phyloP scores from a whole-genome alignment of 2,329 filamentous ascomycete species.

The Pochonia chlamydosporia region DNA sequence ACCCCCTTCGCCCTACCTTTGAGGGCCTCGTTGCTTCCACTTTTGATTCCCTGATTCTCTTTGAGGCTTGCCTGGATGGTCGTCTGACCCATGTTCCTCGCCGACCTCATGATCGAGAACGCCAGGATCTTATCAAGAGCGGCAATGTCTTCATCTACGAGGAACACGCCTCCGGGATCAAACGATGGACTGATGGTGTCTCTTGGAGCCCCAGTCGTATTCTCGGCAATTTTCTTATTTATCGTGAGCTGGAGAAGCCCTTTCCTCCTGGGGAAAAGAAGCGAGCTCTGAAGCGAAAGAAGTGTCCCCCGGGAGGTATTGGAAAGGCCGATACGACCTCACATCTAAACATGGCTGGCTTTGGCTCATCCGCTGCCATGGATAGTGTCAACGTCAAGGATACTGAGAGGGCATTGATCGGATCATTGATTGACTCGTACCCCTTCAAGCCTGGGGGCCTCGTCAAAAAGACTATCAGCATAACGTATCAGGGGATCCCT shows the following conservation, averaged over 20 bases:
- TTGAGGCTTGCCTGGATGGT: conserved; percentile 72
- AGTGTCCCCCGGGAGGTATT: conserved; percentile 29
- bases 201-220: conserved; percentile 89
- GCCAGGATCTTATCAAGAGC: conserved; percentile 69
- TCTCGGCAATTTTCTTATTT: conserved; percentile 77
- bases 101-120: conserved; percentile 80
- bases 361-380: conserved; percentile 3
- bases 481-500: conserved; percentile 65
- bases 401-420: conserved; percentile 50
- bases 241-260: conserved; percentile 72
- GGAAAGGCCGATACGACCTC: conserved; percentile 24
- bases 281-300: conserved; percentile 67
- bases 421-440: conserved; percentile 85
- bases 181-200: conserved; percentile 88
- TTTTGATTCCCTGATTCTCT: conserved; percentile 70
- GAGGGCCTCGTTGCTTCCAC: conserved; percentile 63
- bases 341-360: conserved; percentile 14
- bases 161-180: conserved; percentile 84
- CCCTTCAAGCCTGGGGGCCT: conserved; percentile 77
- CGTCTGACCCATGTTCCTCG: conserved; percentile 70
- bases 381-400: conserved; percentile 18
- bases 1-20: conserved; percentile 55
- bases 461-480: conserved; percentile 89
- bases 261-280: conserved; percentile 84
- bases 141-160: conserved; percentile 90